phyloP scores from a whole-genome alignment of 139 green algal species.

The Coelastrella sp. region DNA sequence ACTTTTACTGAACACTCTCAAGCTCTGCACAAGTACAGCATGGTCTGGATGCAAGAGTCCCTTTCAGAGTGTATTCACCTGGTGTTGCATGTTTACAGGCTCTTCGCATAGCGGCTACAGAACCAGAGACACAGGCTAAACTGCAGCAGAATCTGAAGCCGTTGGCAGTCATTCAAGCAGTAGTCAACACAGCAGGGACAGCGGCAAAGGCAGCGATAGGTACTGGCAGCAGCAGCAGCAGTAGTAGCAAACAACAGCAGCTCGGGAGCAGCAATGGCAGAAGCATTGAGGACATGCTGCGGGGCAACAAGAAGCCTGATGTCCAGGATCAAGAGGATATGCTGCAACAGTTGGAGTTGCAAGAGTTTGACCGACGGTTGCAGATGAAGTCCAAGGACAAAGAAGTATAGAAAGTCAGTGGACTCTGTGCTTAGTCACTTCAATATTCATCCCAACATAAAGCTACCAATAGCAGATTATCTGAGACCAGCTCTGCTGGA shows the following conservation, averaged over 20 bases:
- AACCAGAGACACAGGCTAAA: constrained; percentile 38
- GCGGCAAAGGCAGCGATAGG: not conserved
- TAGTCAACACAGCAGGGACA: not conserved
- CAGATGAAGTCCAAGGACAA: not conserved
- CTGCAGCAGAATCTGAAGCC: constrained; percentile 41
- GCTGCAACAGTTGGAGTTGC: constrained; percentile 7
- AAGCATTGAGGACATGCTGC: not conserved
- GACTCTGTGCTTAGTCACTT: not conserved
- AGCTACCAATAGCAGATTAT: too few species aligned
- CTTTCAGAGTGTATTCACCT: not conserved
- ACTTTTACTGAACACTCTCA: too few species aligned
- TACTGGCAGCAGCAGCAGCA: not conserved
- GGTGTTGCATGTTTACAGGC: constrained; percentile 25
- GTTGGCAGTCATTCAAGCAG: not conserved
- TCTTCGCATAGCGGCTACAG: constrained; percentile 53
- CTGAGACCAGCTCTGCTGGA: too few species aligned
- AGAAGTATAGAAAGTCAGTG: not conserved
- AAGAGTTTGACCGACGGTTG: constrained; percentile 38
- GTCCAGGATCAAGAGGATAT: not conserved
- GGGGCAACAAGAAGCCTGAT: not conserved
- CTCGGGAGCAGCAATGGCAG: not conserved
- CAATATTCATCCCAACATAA: too few species aligned
- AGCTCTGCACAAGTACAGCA: not conserved
- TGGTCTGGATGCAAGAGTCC: not conserved
- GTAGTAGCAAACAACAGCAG: not conserved